These are phyloP conservation scores for Tetradesmus obliquus DNA, from an alignment of 139 green algal species.

Conservation along the genomic window DNA sequence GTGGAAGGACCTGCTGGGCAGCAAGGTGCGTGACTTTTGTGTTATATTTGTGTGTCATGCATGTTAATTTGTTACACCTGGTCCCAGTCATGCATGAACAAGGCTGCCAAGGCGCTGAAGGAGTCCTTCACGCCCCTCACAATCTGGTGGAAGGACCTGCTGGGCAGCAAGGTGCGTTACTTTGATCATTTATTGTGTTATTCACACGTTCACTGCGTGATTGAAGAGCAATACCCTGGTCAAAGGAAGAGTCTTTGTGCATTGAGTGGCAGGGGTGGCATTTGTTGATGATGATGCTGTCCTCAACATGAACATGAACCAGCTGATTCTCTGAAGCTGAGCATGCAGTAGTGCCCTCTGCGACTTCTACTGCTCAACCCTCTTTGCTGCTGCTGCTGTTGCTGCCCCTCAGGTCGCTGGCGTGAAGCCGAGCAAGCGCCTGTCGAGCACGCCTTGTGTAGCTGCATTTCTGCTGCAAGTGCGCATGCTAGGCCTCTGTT, in stretches of 20 bases:
- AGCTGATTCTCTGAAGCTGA: no score
- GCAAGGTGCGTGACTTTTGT: neutral
- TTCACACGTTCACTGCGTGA: no score
- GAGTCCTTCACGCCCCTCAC: slow-evolving; percentile 86
- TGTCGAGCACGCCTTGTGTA: slow-evolving; percentile 85
- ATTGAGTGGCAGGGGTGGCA: no score
- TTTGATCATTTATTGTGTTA: neutral
- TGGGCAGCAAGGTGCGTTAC: slow-evolving; percentile 56
- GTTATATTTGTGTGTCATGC: neutral
- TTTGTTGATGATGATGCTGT: no score
- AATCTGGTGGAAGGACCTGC: slow-evolving; percentile 93
- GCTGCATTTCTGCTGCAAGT: no score
- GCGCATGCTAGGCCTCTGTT: neutral
- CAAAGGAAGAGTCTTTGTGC: no score
- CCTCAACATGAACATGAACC: no score
- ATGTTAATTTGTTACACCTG: neutral
- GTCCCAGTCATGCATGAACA: slow-evolving; percentile 58
- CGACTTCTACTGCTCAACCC: no score
- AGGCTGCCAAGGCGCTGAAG: slow-evolving; percentile 86
- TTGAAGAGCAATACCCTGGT: no score
- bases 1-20: slow-evolving; percentile 91
- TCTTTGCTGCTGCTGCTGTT: no score
- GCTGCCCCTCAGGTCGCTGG: slow-evolving; percentile 35
- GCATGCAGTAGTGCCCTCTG: no score
- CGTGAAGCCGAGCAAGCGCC: slow-evolving; percentile 84